Conservation (phyloP, 352 stramenopile species). For the Pilasporangium apinafurcum region DNA sequence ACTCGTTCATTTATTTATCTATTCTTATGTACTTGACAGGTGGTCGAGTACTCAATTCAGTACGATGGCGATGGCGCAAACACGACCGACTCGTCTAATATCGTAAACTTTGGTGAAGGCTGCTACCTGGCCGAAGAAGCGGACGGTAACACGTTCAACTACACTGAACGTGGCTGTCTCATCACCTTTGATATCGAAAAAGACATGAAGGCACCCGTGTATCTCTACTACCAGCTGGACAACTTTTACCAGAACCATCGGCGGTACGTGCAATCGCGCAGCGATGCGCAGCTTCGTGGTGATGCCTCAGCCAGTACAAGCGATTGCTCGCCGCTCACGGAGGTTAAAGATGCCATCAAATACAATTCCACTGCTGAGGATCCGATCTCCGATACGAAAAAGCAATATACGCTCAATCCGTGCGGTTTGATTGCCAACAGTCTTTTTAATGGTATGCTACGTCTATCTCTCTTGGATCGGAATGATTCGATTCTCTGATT, state of each 20-base stretch:
- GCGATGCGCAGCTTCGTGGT: slow-evolving; percentile 86
- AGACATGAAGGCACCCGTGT: slow-evolving; percentile 94
- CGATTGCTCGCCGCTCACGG: slow-evolving; percentile 83
- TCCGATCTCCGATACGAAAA: slow-evolving; percentile 21
- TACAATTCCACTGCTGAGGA: slow-evolving; percentile 64
- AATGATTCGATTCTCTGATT: neutral
- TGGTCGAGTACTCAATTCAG: slow-evolving; percentile 88
- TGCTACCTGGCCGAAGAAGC: slow-evolving; percentile 56
- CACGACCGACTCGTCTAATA: slow-evolving; percentile 35
- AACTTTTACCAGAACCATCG: slow-evolving; percentile 99
- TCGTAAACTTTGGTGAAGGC: slow-evolving; percentile 42
- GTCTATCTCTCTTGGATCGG: neutral
- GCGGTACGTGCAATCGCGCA: slow-evolving; percentile 89
- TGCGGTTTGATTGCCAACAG: slow-evolving; percentile 99
- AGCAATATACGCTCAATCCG: slow-evolving; percentile 88
- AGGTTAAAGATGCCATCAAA: slow-evolving; percentile 28
- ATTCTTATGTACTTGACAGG: slow-evolving; percentile 17
- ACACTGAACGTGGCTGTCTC: slow-evolving; percentile 48
- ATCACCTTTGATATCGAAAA: slow-evolving; percentile 87
- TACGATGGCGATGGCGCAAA: slow-evolving; percentile 75
- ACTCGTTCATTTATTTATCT: slow-evolving; percentile 8
- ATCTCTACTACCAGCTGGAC: slow-evolving; percentile 98
- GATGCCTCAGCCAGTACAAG: slow-evolving; percentile 45
- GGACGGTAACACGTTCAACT: slow-evolving; percentile 65
- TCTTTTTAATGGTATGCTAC: slow-evolving; percentile 94